Evolutionary conservation across 345 rosid genomes (phyloP).

Genomic region (Eucalyptus pauciflora): DNA sequence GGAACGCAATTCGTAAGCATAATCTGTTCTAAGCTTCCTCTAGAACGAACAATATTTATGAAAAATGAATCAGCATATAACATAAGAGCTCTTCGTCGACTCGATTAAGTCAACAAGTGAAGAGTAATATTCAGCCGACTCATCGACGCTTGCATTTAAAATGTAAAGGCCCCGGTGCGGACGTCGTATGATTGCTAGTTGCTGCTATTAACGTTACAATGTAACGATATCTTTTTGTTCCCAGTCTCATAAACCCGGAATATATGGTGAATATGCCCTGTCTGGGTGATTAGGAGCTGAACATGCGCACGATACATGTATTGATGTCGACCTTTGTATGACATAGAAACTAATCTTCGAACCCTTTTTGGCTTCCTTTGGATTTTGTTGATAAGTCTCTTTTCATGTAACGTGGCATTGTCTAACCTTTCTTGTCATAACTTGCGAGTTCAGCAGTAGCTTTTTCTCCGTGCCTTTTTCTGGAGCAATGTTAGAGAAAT

Average conservation of each 20-base stretch:
- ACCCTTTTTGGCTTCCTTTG: background rate
- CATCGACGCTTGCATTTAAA: background rate
- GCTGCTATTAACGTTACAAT: background rate
- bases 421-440: background rate
- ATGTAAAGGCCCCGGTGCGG: background rate
- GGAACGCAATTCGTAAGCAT: slow-evolving; percentile 67
- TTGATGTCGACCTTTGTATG: background rate
- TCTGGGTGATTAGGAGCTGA: background rate
- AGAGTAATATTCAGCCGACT: background rate
- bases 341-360: background rate
- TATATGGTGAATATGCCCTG: background rate
- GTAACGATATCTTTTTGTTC: background rate
- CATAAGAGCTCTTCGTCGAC: background rate
- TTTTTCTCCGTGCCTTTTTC: background rate
- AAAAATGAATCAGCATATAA: background rate
- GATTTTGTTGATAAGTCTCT: background rate
- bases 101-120: background rate
- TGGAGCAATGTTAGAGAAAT: background rate
- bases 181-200: background rate
- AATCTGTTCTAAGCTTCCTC: background rate
- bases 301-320: background rate
- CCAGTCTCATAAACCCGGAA: background rate
- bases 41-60: background rate
- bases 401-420: background rate
- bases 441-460: background rate